Conservation (phyloP, 805 yeast species). For the Teunomyces atbi region DNA sequence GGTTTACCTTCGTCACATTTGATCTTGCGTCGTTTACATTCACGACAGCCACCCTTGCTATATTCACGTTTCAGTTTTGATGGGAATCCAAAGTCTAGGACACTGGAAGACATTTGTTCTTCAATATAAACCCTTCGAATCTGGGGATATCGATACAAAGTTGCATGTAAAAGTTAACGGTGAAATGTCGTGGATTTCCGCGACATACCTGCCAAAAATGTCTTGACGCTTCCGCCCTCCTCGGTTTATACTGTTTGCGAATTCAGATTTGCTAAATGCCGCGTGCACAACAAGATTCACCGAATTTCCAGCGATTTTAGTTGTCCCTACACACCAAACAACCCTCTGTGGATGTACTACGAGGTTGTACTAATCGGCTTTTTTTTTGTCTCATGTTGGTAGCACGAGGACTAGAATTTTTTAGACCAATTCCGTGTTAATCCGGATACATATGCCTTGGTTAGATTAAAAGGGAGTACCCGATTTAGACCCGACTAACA, state of each 20-base stretch:
- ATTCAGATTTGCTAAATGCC: too few relatives aligned
- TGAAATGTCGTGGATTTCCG: background rate
- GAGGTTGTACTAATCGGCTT: too few relatives aligned
- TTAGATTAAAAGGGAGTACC: too few relatives aligned
- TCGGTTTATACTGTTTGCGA: background rate
- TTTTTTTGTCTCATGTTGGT: too few relatives aligned
- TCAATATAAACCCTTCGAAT: background rate
- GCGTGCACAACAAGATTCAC: too few relatives aligned
- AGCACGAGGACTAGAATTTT: too few relatives aligned
- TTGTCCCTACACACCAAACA: too few relatives aligned
- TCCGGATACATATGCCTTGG: too few relatives aligned
- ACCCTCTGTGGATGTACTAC: too few relatives aligned
- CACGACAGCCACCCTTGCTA: slow-evolving; percentile 40
- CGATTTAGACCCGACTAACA: too few relatives aligned
- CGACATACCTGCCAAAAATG: slow-evolving; percentile 5
- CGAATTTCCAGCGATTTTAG: too few relatives aligned
- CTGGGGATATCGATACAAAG: slow-evolving; percentile 2
- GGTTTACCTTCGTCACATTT: slow-evolving; percentile 39
- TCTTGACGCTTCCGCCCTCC: background rate
- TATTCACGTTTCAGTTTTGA: slow-evolving; percentile 20
- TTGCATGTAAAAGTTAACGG: background rate
- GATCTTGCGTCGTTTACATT: slow-evolving; percentile 43
- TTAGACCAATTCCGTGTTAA: too few relatives aligned
- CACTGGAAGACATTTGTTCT: slow-evolving; percentile 12
- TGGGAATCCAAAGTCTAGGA: slow-evolving; percentile 11